Evolutionary conservation across 2,329 filamentous ascomycete genomes (phyloP), one percentile per base, ranked within the genome.

Genomic region (Lizonia empirigonia): DNA sequence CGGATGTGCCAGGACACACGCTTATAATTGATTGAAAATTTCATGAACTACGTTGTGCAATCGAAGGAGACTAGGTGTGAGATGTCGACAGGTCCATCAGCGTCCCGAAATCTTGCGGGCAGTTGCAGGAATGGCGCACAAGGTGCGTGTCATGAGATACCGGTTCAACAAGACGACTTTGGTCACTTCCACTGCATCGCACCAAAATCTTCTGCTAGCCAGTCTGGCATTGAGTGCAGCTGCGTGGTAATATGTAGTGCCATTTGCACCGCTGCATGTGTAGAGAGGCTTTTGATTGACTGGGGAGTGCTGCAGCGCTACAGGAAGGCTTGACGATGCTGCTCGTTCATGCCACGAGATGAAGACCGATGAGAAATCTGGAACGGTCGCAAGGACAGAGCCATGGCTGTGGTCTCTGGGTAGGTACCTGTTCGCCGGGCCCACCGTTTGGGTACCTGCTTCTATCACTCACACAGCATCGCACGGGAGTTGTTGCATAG

Each of bases 91-190:
- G 32, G n/a, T 18, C n/a, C 24, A 24, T 22, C 36, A 27, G 33
- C 27, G 20, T 23, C 33, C 26, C 16, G 18, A 22, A 34, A 38
- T 42, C 33, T 47, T 27, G 33, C 16, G 26, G 26, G 15, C 12
- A n/a, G 20, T 22, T 20, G 44, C 18, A 34, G 20, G 12, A 29
- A n/a, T 18, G 37, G 23, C 22, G 45, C 29, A 56, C 45, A 50
- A 29, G 30, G 45, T 54, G 53, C 44, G 54, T 53, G 46, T 63
- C 53, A 56, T 58, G 44, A 44, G 42, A 32, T 48, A 44, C 39
- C 54, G 24, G 40, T 44, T 54, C 39, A 40, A 50, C 50, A 20
- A 27, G 36, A 36, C 15, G 19, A 53, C 33, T 46, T 36, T 53
- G 38, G 46, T 49, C 23, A 37, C 54, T 52, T 50, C 18, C 53